Percentiles rank a stretch among this genome's conserved stretches.
Evolutionary conservation across 1,284 basidiomycete genomes (phyloP).

Genomic region (Peniophora sp.): DNA sequence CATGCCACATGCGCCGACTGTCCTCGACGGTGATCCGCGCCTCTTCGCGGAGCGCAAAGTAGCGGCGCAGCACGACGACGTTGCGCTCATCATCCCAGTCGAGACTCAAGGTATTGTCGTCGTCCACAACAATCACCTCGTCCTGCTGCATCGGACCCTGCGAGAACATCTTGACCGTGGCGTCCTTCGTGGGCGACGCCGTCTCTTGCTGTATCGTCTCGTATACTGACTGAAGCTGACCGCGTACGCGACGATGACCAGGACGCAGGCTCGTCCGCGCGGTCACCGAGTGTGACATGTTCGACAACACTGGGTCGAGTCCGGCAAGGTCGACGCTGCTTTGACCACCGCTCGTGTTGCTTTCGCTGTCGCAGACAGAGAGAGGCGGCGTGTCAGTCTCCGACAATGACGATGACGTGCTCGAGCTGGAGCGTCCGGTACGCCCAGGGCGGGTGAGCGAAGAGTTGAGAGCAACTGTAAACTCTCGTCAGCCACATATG

Average conservation of each 20-base stretch:
- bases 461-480: constrained; percentile 31
- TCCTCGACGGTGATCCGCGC: constrained; percentile 58
- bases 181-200: constrained; percentile 24
- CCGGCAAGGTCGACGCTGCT: constrained; percentile 68
- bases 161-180: constrained; percentile 21
- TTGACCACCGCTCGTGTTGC: constrained; percentile 63
- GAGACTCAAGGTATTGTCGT: constrained; percentile 40
- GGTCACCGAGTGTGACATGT: constrained; percentile 29
- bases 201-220: constrained; percentile 73
- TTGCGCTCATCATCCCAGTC: constrained; percentile 61
- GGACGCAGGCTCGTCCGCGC: constrained; percentile 22
- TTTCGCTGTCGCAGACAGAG: constrained; percentile 53
- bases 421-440: constrained; percentile 52
- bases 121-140: constrained; percentile 47
- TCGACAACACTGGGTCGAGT: constrained; percentile 47
- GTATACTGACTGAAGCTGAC: constrained; percentile 62
- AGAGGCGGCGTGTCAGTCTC: constrained; percentile 66
- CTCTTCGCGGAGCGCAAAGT: constrained; percentile 62
- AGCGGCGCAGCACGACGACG: constrained; percentile 52
- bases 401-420: constrained; percentile 56
- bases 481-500: constrained; percentile 8
- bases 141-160: constrained; percentile 16
- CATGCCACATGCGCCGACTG: constrained; percentile 56
- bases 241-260: constrained; percentile 47
- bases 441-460: constrained; percentile 53